A percentile compares a stretch with the other conserved stretches of the same genome.
Conservation (phyloP, 1,284 basidiomycete species). For the Sporisorium scitamineum region DNA sequence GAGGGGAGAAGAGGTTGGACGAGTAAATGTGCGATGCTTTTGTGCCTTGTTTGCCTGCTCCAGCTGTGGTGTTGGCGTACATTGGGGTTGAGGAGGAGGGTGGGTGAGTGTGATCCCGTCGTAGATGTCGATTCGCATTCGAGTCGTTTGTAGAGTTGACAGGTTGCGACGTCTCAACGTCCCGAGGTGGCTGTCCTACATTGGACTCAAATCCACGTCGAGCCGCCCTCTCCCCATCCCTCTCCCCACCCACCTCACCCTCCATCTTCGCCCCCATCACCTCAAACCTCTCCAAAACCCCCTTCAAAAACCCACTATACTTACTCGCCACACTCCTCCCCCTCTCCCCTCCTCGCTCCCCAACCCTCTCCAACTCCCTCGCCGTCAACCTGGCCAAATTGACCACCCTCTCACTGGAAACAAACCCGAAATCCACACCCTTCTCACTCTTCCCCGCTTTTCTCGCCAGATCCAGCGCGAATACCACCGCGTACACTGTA, state of each 20-base stretch:
- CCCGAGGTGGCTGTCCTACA: no score
- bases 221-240: slow-evolving; percentile 5
- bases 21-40: slow-evolving; percentile 25
- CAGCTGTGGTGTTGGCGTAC: background rate
- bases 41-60: slow-evolving; percentile 17
- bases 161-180: background rate
- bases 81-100: background rate
- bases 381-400: slow-evolving; percentile 18
- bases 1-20: slow-evolving; percentile 23
- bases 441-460: background rate
- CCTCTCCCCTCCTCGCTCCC: slow-evolving; percentile 3
- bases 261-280: background rate
- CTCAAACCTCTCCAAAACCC: slow-evolving; percentile 21
- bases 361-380: slow-evolving; percentile 20
- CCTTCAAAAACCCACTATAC: slow-evolving; percentile 32
- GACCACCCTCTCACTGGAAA: slow-evolving; percentile 7
- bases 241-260: background rate
- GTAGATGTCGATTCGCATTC: no score
- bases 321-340: slow-evolving; percentile 22
- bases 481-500: slow-evolving; percentile 40
- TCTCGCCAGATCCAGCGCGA: slow-evolving; percentile 25
- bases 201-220: slow-evolving; percentile 4
- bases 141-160: background rate
- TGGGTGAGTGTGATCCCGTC: slow-evolving; percentile 13
- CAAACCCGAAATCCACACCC: slow-evolving; percentile 33